Base-by-base conservation (phyloP, 768 basidiomycete species). In the Pleurotus cornucopiae region DNA sequence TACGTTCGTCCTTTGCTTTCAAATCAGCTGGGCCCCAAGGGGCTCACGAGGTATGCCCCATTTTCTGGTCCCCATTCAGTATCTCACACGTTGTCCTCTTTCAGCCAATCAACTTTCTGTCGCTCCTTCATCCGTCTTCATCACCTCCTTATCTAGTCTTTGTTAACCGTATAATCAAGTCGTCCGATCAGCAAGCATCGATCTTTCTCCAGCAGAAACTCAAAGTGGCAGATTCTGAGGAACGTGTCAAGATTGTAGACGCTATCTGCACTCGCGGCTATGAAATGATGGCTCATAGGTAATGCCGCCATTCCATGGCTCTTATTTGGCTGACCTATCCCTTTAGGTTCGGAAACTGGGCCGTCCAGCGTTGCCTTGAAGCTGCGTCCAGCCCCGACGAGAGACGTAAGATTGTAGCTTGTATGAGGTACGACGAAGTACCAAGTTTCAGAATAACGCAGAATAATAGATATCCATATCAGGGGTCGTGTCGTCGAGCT, bases 271-370 rank as follows among this genome's bases (percentile, higher is more conserved):
- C 83, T 40, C 81, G 85, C 11, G 91, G 91, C 1, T 90, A 89
- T 59, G 91, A 94, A 67, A 93, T 93, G 91, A 94, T 94, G 91
- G 91, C 89, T 56, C 87, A 91, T 67, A 78, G 89, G 88, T 88
- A 65, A 38, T 61, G 12, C 7, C 46, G 40, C 45, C 38, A 16
- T 16, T 59, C 51, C 37, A 5, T 23, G 3, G 46, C 58, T 49
- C 59, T 44, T 14, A 57, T 48, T 39, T 37, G 47, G n/a, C 30
- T 51, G 16, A 45, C 54, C 21, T 21, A 39, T 3, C 12, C 51
- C 46, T 20, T 54, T 55, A 90, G 91, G n/a, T 94, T 94, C 60
- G 91, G 91, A 2, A 94, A 94, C 63, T 93, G 91, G 91, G 91
- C 91, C 0, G 91, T 93, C 38, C 91, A 94, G 67, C 76, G 91